A percentile compares a stretch with the other conserved stretches of the same genome.
Evolutionary conservation across 2,329 filamentous ascomycete species (phyloP).

Genomic region (Fusarium redolens): DNA sequence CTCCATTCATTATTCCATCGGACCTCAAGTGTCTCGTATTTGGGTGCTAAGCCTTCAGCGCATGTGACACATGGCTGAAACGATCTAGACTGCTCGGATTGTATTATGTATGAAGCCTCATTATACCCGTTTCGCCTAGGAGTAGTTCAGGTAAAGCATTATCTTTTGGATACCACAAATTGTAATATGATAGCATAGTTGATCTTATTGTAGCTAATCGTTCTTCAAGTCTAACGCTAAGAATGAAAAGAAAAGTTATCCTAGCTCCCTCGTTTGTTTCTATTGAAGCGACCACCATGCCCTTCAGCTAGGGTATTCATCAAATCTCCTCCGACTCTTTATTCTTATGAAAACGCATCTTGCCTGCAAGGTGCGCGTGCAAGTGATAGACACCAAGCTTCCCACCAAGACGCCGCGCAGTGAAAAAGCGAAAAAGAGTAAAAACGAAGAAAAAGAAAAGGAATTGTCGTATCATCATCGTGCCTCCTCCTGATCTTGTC

Average conservation of each 20-base stretch:
- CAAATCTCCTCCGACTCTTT: neutral
- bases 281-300: neutral
- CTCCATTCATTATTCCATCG: neutral
- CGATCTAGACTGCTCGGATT: neutral
- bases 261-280: slow-evolving; percentile 10
- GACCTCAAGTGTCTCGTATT: neutral
- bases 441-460: neutral
- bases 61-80: neutral
- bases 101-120: neutral
- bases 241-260: slow-evolving; percentile 1
- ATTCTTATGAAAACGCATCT: slow-evolving; percentile 14
- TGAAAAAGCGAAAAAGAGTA: slow-evolving; percentile 3
- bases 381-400: neutral
- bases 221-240: slow-evolving; percentile 24
- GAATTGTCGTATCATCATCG: neutral
- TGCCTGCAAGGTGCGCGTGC: slow-evolving; percentile 37
- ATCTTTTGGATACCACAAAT: too few species aligned
- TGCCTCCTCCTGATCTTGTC: neutral
- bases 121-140: neutral
- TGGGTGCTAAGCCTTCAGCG: too few species aligned
- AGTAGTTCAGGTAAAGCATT: neutral
- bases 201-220: neutral
- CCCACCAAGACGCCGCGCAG: slow-evolving; percentile 13
- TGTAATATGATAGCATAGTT: neutral
- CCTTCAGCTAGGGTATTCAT: slow-evolving; percentile 20